phyloP scores from a whole-genome alignment of 2,329 filamentous ascomycete genomes.

The Trichoderma oligosporum region DNA sequence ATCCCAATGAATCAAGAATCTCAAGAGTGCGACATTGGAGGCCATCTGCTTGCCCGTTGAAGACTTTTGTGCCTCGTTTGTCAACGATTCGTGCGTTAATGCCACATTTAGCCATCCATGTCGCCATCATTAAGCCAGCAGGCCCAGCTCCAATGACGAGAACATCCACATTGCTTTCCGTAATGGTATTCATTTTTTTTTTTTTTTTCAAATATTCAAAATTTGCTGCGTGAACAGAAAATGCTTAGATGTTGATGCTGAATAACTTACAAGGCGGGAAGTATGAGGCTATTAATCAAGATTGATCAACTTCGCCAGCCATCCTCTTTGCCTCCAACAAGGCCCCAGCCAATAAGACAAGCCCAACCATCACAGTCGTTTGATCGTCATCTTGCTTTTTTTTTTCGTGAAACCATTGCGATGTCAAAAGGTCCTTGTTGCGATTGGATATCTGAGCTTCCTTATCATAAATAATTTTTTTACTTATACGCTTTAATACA shows the following conservation, averaged over 20 bases:
- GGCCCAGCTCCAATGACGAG: background rate
- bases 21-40: background rate
- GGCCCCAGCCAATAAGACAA: background rate
- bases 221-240: background rate
- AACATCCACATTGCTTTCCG: slow-evolving; percentile 3
- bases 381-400: too few species aligned
- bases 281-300: background rate
- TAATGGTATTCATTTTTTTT: background rate
- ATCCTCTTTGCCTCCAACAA: background rate
- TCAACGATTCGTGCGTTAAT: background rate
- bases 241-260: background rate
- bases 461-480: too few species aligned
- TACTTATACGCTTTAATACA: too few species aligned
- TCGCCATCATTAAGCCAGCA: background rate
- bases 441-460: too few species aligned
- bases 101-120: background rate
- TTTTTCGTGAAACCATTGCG: too few species aligned
- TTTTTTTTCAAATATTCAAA: too few species aligned
- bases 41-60: slow-evolving; percentile 5
- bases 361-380: background rate
- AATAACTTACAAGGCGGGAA: background rate
- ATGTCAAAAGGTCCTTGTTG: too few species aligned
- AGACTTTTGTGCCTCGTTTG: background rate
- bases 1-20: background rate
- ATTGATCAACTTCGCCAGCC: background rate